Conservation (phyloP, 2,329 filamentous ascomycete genomes). For the Aspergillus aculeatinus region DNA sequence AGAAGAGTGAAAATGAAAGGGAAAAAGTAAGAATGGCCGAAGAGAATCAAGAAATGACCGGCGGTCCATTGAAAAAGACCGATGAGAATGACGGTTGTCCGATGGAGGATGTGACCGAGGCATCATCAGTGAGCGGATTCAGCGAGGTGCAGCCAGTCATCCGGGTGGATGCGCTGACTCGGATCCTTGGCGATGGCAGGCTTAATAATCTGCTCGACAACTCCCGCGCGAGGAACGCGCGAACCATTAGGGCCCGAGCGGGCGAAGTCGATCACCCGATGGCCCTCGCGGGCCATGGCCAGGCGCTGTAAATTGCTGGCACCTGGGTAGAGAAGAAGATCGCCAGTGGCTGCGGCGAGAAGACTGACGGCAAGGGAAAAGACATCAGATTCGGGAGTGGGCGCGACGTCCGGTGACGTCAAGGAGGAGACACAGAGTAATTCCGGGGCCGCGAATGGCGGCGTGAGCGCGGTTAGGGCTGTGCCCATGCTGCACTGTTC, state of each 20-base stretch:
- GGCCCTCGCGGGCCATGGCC: conserved; percentile 46
- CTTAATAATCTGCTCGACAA: conserved; percentile 40
- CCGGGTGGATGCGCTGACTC: conserved; percentile 29
- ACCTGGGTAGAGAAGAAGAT: conserved; percentile 45
- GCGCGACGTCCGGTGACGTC: conserved; percentile 32
- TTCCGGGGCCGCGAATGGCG: conserved; percentile 48
- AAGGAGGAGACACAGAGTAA: conserved; percentile 40
- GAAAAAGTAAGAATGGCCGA: background rate
- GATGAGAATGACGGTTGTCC: background rate
- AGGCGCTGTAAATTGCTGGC: conserved; percentile 41
- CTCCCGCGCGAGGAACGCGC: conserved; percentile 41
- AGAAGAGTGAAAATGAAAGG: conserved; percentile 3
- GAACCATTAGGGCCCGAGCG: conserved; percentile 38
- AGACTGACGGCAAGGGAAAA: conserved; percentile 49
- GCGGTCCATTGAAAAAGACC: background rate
- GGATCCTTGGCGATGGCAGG: conserved; percentile 43
- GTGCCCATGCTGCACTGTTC: conserved; percentile 18
- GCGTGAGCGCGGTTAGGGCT: conserved; percentile 43
- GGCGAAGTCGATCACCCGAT: conserved; percentile 43
- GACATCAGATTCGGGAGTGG: conserved; percentile 44
- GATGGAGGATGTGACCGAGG: too few relatives aligned
- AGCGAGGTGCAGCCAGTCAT: conserved; percentile 33
- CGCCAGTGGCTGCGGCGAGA: conserved; percentile 46
- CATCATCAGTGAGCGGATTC: background rate
- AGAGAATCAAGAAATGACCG: background rate